Evolutionary conservation across 345 rosid genomes (phyloP).

Genomic region (Gossypium sturtianum): DNA sequence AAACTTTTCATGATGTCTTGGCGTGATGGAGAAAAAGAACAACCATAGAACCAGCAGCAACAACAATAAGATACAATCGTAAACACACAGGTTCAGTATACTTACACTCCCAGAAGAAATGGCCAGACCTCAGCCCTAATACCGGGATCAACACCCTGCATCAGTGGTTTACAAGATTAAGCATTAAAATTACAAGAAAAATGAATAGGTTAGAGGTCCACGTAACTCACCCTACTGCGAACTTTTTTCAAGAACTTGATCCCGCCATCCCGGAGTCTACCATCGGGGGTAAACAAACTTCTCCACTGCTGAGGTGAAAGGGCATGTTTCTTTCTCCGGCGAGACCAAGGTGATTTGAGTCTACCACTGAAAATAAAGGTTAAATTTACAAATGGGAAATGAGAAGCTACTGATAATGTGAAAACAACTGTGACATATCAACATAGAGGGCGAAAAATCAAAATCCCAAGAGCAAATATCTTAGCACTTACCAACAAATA

Average conservation of each 20-base stretch:
- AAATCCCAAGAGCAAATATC: neutral
- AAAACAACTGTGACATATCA: neutral
- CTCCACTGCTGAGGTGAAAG: slow-evolving; percentile 76
- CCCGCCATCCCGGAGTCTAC: slow-evolving; percentile 73
- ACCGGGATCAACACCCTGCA: slow-evolving; percentile 87
- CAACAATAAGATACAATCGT: neutral
- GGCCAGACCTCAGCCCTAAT: slow-evolving; percentile 95
- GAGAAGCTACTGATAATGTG: neutral
- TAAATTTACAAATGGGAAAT: neutral
- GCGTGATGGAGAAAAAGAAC: neutral
- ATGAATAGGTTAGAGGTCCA: neutral
- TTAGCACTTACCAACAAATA: neutral
- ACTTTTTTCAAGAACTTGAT: slow-evolving; percentile 79
- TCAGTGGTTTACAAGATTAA: slow-evolving; percentile 7
- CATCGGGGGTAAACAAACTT: slow-evolving; percentile 59
- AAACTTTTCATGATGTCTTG: neutral
- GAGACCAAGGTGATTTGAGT: slow-evolving; percentile 88
- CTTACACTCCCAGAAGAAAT: slow-evolving; percentile 98
- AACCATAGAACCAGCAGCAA: neutral
- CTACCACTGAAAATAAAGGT: slow-evolving; percentile 39
- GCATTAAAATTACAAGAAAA: neutral
- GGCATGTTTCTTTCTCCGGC: slow-evolving; percentile 58
- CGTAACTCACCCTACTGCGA: slow-evolving; percentile 72
- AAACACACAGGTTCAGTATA: slow-evolving; percentile 4
- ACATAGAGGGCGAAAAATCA: neutral